Evolutionary conservation across 78 protist species (phyloP).

Genomic region (Polysphondylium violaceum): DNA sequence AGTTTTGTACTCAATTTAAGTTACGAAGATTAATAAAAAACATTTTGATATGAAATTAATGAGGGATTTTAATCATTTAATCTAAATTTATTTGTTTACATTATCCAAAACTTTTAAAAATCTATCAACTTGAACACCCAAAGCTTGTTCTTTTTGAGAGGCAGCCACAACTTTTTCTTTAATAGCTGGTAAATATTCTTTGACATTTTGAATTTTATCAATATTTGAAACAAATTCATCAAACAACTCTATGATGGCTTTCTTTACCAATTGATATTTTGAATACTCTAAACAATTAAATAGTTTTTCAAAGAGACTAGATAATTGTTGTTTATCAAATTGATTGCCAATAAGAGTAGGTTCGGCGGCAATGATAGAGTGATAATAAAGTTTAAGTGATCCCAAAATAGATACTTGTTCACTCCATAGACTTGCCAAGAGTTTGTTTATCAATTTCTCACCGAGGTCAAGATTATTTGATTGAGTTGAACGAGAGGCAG

Average conservation of each 20-base stretch:
- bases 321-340: not conserved
- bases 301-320: not conserved
- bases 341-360: not conserved
- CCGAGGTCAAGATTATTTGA: not conserved
- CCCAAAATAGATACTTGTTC: conserved; percentile 57
- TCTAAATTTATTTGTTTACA: too few relatives aligned
- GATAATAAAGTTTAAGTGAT: conserved; percentile 11
- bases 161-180: conserved; percentile 9
- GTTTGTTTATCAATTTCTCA: not conserved
- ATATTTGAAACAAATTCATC: conserved; percentile 34
- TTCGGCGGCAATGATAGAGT: not conserved
- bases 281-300: conserved; percentile 19
- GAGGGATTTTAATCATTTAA: too few relatives aligned
- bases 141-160: conserved; percentile 32
- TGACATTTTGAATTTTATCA: conserved; percentile 37
- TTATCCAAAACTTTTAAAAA: too few relatives aligned
- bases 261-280: conserved; percentile 48
- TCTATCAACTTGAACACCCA: conserved; percentile 65
- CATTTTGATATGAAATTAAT: too few relatives aligned
- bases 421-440: conserved; percentile 42
- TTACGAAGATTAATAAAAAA: too few relatives aligned
- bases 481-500: conserved; percentile 27
- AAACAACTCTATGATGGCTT: conserved; percentile 15
- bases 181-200: too few relatives aligned
- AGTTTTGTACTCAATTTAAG: too few relatives aligned